A percentile compares a stretch with the other conserved stretches of the same genome.
Evolutionary conservation across 1,139 yeast genomes (phyloP).

Genomic region (Yamadazyma sp.): DNA sequence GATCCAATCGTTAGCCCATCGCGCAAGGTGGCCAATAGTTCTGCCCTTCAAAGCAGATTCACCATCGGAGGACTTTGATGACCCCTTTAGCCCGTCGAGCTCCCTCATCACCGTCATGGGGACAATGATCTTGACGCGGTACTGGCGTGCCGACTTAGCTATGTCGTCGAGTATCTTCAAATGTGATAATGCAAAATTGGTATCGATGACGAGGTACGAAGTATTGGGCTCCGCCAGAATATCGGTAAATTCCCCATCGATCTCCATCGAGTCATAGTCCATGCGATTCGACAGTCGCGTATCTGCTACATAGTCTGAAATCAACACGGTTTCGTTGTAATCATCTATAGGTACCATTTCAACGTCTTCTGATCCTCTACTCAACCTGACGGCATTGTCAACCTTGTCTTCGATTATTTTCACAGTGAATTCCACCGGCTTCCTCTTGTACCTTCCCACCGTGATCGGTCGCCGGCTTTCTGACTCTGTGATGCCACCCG

Average conservation of each 20-base stretch:
- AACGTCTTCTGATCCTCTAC: constrained; percentile 36
- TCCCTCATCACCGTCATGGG: constrained; percentile 75
- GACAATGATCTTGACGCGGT: constrained; percentile 54
- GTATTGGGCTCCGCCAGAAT: constrained; percentile 22
- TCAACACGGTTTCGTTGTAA: constrained; percentile 39
- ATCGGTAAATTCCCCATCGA: constrained; percentile 15
- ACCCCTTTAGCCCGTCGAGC: constrained; percentile 72
- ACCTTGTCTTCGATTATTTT: constrained; percentile 35
- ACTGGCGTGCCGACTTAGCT: constrained; percentile 35
- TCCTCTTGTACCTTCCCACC: constrained; percentile 22
- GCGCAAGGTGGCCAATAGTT: constrained; percentile 58
- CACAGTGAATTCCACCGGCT: constrained; percentile 27
- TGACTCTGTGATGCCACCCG: constrained; percentile 32
- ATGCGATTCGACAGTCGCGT: no score
- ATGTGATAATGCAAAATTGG: constrained; percentile 74
- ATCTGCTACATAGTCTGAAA: constrained; percentile 19
- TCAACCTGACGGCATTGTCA: constrained; percentile 24
- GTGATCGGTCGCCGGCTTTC: constrained; percentile 35
- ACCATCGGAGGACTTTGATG: constrained; percentile 20
- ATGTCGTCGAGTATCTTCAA: constrained; percentile 55
- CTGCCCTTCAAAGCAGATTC: constrained; percentile 18
- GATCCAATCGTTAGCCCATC: constrained; percentile 81
- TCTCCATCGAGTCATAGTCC: constrained; percentile 19
- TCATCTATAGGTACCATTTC: constrained; percentile 55
- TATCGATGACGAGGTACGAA: constrained; percentile 63